Base-by-base conservation (phyloP, 306 rosid species). In the Corylus avellana region DNA sequence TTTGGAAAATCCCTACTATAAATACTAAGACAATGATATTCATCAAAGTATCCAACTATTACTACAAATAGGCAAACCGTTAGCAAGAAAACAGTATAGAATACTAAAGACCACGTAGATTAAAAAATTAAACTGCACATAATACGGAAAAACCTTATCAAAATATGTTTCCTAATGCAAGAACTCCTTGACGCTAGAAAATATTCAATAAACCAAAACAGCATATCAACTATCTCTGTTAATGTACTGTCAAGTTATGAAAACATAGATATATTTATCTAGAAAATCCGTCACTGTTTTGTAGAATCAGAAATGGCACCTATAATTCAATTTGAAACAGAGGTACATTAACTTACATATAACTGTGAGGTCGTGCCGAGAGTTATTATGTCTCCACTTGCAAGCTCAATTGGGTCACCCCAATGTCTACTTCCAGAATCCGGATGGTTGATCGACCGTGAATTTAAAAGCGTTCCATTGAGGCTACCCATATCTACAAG, bases 401-500 rank as follows among this genome's bases (percentile, higher is more conserved):
- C 88, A 81, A 96, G 92, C 85, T 76, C 94, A 63, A 78, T 56
- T 18, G 93, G 90, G 47, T 83, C 88, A 75, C 99, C 94, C 99
- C 98, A 87, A 53, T 75, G 86, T 91, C 99, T 89, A 77, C 87
- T 86, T 84, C 82, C 90, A 78, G 85, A 72, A 72, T 93, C 94
- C 48, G 91, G 89, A 88, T 84, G 92, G 77, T 85, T 86, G 83
- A 96, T 89, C 63, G 93, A 83, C 79, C 12, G 86, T 78, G 96
- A 91, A 81, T 96, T 96, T 79, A 96, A 64, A 57, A 89, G 82
- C 46, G 98, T 96, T 75, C 99, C 99, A 84, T 96, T 96, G 69
- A 96, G 83, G 88, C 99, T 96, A 48, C 99, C 99, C 97, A 93
- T 87, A 81, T 96, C 99, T 62, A 87, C 88, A 86, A 96, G 75